These are phyloP conservation scores for Podospora didyma DNA, from an alignment of 495 filamentous ascomycete genomes.

Conservation along the genomic window DNA sequence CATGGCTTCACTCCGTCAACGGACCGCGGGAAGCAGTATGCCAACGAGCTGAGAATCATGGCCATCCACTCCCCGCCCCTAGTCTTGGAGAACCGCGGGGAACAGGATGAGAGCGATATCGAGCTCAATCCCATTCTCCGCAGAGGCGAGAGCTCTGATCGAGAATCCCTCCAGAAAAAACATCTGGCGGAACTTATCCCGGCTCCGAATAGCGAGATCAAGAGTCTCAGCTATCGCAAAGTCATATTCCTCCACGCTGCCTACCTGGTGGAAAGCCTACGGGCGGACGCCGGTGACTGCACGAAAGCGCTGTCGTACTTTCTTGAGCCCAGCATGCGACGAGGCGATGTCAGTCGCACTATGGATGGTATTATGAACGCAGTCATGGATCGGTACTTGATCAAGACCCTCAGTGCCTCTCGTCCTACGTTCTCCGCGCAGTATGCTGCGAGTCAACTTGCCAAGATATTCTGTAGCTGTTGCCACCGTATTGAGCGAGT, in stretches of 20 bases:
- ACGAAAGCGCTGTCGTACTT: conserved; percentile 87
- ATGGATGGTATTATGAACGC: conserved; percentile 79
- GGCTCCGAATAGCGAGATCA: conserved; percentile 69
- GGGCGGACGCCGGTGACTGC: conserved; percentile 79
- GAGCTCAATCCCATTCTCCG: conserved; percentile 90
- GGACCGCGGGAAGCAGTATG: conserved; percentile 59
- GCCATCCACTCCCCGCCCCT: conserved; percentile 82
- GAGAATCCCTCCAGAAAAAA: conserved; percentile 75
- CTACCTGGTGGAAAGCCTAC: conserved; percentile 76
- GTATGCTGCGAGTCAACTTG: conserved; percentile 82
- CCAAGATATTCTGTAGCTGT: conserved; percentile 76
- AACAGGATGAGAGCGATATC: conserved; percentile 89
- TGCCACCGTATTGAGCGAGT: conserved; percentile 89
- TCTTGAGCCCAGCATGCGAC: conserved; percentile 79
- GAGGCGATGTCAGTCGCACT: conserved; percentile 71
- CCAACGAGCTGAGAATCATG: conserved; percentile 71
- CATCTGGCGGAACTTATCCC: conserved; percentile 68
- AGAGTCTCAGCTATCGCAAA: conserved; percentile 74
- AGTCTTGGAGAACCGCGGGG: conserved; percentile 76
- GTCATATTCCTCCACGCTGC: conserved; percentile 88
- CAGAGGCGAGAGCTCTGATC: conserved; percentile 72
- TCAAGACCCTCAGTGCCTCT: conserved; percentile 62
- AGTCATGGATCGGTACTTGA: conserved; percentile 70
- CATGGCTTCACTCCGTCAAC: conserved; percentile 82
- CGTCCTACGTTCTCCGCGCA: conserved; percentile 75